Evolutionary conservation across 1,139 yeast genomes (phyloP), one percentile per base, ranked within the genome.

Genomic region (Blastobotrys capitulatus): DNA sequence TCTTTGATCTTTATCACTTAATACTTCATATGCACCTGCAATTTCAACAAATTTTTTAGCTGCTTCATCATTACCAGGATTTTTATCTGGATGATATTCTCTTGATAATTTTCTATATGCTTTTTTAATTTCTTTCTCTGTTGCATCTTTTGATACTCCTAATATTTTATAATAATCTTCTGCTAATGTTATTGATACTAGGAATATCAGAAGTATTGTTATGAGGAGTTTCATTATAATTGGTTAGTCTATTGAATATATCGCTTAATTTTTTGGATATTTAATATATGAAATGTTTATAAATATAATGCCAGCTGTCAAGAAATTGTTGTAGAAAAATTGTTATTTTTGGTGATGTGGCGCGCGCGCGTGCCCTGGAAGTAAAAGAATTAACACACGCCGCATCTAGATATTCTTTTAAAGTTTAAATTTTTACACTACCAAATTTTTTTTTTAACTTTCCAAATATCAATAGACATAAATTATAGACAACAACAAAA

Each of bases 41-140:
- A 92, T 79, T 65, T 89, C 95, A 47, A 92, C 83, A 67, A 89
- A 92, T 67, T 79, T 83, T 51, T 84, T 83, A 57, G 86, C 90
- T 1, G 97, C 95, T 39, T 77, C 83, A 20, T 86, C 92, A 57
- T 83, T 80, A 8, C 82, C 83, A 29, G 80, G 84, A 62, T 92
- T 92, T 71, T 94, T 92, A 67, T 92, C 98, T 1, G 98, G 98
- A 64, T 92, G 98, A 67, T 79, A 89, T 62, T 86, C 87, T 66
- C 89, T 85, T 57, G 94, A 83, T 56, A 92, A 72, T 53, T 80
- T 79, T 58, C 96, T 72, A 67, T 90, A 92, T 0, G 97, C 96
- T 54, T 82, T 79, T 64, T 87, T 88, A 70, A 92, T 86, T 52
- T 90, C 90, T 58, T 79, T 82, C 25, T 86, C 96, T 48, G 76